These are phyloP conservation scores for Firmiana major DNA, from an alignment of 345 rosid species.

Conservation along the genomic window DNA sequence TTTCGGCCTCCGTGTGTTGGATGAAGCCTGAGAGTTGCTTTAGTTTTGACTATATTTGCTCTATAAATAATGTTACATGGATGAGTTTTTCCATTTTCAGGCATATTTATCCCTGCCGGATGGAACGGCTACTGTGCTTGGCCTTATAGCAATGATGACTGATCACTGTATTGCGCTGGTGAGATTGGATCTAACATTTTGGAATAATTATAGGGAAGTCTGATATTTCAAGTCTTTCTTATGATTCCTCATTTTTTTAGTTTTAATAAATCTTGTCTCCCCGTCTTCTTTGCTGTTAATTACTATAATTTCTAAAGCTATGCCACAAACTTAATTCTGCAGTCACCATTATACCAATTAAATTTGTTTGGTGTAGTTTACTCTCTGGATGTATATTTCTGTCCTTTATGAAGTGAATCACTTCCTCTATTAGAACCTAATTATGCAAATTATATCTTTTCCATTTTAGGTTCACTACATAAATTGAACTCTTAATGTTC, in stretches of 20 bases:
- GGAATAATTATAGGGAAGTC: neutral
- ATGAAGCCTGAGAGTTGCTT: neutral
- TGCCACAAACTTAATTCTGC: neutral
- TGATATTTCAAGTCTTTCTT: neutral
- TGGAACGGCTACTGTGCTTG: constrained; percentile 87
- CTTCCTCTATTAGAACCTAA: too few relatives aligned
- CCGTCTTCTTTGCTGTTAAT: neutral
- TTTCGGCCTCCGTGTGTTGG: neutral
- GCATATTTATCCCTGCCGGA: constrained; percentile 93
- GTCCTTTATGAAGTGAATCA: neutral
- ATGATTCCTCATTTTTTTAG: neutral
- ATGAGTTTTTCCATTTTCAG: constrained; percentile 38
- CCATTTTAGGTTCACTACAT: neutral
- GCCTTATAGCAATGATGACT: constrained; percentile 96
- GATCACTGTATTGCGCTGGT: constrained; percentile 91
- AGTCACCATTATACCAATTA: neutral
- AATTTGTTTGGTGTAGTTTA: neutral
- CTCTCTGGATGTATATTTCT: neutral
- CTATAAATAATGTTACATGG: neutral
- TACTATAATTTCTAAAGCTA: neutral
- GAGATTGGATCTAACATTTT: constrained; percentile 22
- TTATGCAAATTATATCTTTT: neutral
- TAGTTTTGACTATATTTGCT: neutral
- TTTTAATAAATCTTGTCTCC: neutral
- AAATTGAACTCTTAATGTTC: neutral